Percentiles rank a stretch among this genome's conserved stretches.
These are phyloP conservation scores for Fragaria iinumae DNA, from an alignment of 306 rosid species.

Conservation along the genomic window DNA sequence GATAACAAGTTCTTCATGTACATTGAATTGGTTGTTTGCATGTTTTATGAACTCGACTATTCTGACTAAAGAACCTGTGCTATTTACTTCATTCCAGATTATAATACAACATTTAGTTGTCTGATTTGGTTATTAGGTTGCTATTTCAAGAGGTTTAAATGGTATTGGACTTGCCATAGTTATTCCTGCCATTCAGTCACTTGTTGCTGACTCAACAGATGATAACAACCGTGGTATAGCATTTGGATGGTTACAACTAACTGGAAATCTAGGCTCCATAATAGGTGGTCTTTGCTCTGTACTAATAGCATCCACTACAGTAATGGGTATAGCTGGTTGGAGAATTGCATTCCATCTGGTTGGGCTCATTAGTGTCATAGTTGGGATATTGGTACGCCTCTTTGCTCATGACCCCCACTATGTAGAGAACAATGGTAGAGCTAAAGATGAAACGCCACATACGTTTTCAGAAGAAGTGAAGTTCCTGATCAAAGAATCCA, in stretches of 20 bases:
- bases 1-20: not conserved
- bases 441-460: slow-evolving; percentile 16
- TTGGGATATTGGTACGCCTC: slow-evolving; percentile 53
- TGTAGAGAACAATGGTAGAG: slow-evolving; percentile 24
- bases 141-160: slow-evolving; percentile 82
- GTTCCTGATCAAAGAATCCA: slow-evolving; percentile 56
- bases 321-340: slow-evolving; percentile 86
- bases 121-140: slow-evolving; percentile 48
- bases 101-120: slow-evolving; percentile 6
- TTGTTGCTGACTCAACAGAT: slow-evolving; percentile 78
- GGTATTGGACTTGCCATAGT: slow-evolving; percentile 93
- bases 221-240: slow-evolving; percentile 73
- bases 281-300: slow-evolving; percentile 70
- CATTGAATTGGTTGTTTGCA: not conserved
- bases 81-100: slow-evolving; percentile 1
- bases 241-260: slow-evolving; percentile 76
- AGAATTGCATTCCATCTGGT: slow-evolving; percentile 78
- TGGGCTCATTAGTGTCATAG: slow-evolving; percentile 64
- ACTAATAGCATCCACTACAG: slow-evolving; percentile 58
- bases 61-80: not conserved
- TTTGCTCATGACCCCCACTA: slow-evolving; percentile 75
- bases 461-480: slow-evolving; percentile 48
- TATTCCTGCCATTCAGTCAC: slow-evolving; percentile 72
- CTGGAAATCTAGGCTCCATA: slow-evolving; percentile 67
- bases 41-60: not conserved